A percentile compares a stretch with the other conserved stretches of the same genome.
Conservation (phyloP, 257 asterid species). For the Ehretia macrophylla region DNA sequence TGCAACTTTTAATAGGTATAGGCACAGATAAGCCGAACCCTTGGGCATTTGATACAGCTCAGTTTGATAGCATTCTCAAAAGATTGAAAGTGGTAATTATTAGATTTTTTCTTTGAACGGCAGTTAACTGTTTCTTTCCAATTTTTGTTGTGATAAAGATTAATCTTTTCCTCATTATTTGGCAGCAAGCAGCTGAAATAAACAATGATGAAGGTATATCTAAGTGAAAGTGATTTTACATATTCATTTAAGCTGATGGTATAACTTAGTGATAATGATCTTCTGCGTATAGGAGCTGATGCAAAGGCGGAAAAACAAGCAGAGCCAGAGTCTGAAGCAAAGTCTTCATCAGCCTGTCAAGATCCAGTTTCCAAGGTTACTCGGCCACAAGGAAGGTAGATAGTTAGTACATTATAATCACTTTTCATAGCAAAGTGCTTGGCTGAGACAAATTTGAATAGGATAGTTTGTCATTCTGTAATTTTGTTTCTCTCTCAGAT, state of each 20-base stretch:
- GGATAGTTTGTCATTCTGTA: background rate
- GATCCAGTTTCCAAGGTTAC: conserved; percentile 54
- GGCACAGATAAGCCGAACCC: conserved; percentile 76
- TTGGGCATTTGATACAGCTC: conserved; percentile 98
- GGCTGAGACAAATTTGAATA: no score
- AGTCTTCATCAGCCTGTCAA: conserved; percentile 23
- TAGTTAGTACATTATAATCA: background rate
- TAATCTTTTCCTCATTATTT: conserved; percentile 12
- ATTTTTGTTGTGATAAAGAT: conserved; percentile 1
- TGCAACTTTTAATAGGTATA: conserved; percentile 44
- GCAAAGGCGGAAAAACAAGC: conserved; percentile 27
- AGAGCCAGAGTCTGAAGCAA: conserved; percentile 15
- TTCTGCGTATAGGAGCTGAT: conserved; percentile 29
- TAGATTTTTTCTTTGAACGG: conserved; percentile 1
- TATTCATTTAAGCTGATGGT: conserved; percentile 1
- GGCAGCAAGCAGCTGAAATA: conserved; percentile 62
- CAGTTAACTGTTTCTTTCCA: background rate
- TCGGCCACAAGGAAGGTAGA: conserved; percentile 95
- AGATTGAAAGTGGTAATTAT: conserved; percentile 77
- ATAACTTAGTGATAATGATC: conserved; percentile 12
- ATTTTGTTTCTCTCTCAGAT: conserved; percentile 33
- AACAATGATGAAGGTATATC: conserved; percentile 51
- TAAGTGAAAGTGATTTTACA: conserved; percentile 6
- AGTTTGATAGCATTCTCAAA: conserved; percentile 89
- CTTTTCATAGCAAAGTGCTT: background rate